Evolutionary conservation across 2,329 filamentous ascomycete genomes (phyloP), one percentile per base, ranked within the genome.

Genomic region (Trichoderma sp.): DNA sequence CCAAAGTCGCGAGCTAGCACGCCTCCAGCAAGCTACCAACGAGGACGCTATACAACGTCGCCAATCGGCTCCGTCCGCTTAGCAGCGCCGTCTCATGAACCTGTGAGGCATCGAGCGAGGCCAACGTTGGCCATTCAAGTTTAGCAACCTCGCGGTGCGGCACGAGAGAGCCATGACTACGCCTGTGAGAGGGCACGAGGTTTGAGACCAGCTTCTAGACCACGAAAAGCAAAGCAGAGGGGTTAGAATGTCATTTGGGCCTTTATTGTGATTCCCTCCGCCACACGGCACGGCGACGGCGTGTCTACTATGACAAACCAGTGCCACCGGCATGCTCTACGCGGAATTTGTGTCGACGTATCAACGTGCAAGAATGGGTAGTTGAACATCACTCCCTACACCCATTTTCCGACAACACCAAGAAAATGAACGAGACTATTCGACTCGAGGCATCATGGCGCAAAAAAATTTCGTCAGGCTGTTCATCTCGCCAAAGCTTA

Each of bases 41-140:
- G 25, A 54, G 34, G n/a, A 56, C 59, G 15, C 25, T 54, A 22
- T 39, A 32, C 9, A 45, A 32, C 5, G 35, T 56, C 37, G 19
- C 61, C 61, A 64, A 56, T 64, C 61, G 61, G 61, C 61, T 64
- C 17, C 48, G 25, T 64, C 61, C 61, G 61, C 61, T 54, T 64
- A 64, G 35, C 50, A 42, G 15, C 34, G 35, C 50, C 50, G 50
- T 25, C 61, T 45, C 61, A 34, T 64, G 17, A 7, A 56, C 25
- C 34, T 45, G 45, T 29, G 32, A 25, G 32, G 25, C 32, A n/a
- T 35, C 19, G 48, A 27, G 25, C 25, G 35, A 45, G 50, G 12
- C 25, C 39, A 45, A 42, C 35, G 13, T 39, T 64, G 61, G 17
- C 19, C 25, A 37, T 17, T 25, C 35, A 45, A 32, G 35, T 17